phyloP scores from a whole-genome alignment of 805 yeast species.

The Saccharomycopsis vini region DNA sequence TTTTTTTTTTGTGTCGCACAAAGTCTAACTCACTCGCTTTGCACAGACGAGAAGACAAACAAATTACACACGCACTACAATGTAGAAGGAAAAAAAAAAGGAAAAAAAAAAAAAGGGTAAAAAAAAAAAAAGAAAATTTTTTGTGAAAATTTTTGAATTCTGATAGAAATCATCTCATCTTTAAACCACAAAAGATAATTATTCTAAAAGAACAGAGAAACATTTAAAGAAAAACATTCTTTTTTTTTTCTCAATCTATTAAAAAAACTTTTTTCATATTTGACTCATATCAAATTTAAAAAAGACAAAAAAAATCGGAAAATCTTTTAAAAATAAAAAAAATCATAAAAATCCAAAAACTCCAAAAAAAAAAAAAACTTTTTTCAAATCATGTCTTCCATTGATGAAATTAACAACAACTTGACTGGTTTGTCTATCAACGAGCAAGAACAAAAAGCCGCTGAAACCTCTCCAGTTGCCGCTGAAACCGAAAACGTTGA shows the following conservation, averaged over 20 bases:
- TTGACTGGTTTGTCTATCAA: conserved; percentile 12
- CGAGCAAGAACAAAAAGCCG: conserved; percentile 16
- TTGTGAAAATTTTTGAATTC: background rate
- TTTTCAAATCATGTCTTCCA: conserved; percentile 1
- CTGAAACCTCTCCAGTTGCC: background rate
- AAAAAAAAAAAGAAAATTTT: background rate
- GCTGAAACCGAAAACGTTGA: background rate
- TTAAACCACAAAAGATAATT: background rate
- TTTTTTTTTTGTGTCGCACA: no score
- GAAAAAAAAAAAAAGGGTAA: no score
- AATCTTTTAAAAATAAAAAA: no score
- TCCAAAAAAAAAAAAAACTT: background rate
- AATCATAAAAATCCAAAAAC: conserved; percentile 1
- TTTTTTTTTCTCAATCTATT: background rate
- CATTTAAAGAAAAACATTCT: background rate
- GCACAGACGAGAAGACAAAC: no score
- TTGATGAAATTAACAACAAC: conserved; percentile 8
- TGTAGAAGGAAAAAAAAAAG: no score
- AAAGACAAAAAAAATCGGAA: conserved; percentile 3
- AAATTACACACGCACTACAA: no score
- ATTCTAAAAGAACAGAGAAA: background rate
- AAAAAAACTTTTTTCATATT: background rate
- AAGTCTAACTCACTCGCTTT: no score
- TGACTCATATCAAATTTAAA: background rate
- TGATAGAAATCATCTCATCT: background rate